Base-by-base conservation (phyloP, 208 protist species). In the Crithidia brevicula region DNA sequence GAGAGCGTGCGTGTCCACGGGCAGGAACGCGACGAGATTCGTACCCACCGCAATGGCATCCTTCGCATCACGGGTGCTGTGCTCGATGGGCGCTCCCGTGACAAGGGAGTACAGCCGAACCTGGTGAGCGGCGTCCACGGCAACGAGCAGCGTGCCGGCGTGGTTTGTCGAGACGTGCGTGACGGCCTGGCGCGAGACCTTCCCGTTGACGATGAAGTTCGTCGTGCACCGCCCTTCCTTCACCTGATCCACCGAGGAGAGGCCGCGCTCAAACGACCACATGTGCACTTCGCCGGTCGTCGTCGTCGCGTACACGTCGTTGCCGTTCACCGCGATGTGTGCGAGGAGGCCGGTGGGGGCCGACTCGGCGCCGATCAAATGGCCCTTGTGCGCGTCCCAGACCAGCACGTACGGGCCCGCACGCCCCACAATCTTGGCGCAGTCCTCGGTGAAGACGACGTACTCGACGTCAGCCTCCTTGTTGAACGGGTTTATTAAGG, bases 391-490 rank as follows among this genome's bases (percentile, higher is more conserved):
- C 18, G 79, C 58, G 67, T 94, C 83, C 86, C 88, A 96, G 25
- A 86, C 52, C 40, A 77, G 56, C 38, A 91, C 46, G 52, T 79
- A 72, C 2, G 64, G 54, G 10, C 85, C 85, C 27, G 72, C 80
- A 25, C 73, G 70, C 2, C 71, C 86, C 59, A 94, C 57, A 42
- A 96, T 67, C 40, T 74, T 72, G 13, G 75, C 62, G 25, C 75
- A 82, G 76, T 93, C 87, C 20, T 85, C 81, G 7, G 76, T 82
- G 78, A 95, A 92, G 60, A 43, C 66, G 11, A 79, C 57, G 64
- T 74, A 79, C 20, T 82, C 75, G 40, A 83, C 18, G 34, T 72
- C 53, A 36, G 69, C 63, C 31, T 79, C 76, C 20, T 42, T 67
- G 11, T 59, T 53, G 28, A 83, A 68, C 3, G 67, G 75, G 63